Evolutionary conservation across 495 filamentous ascomycete species (phyloP), one percentile per base, ranked within the genome.

Genomic region (Viridothelium virens): DNA sequence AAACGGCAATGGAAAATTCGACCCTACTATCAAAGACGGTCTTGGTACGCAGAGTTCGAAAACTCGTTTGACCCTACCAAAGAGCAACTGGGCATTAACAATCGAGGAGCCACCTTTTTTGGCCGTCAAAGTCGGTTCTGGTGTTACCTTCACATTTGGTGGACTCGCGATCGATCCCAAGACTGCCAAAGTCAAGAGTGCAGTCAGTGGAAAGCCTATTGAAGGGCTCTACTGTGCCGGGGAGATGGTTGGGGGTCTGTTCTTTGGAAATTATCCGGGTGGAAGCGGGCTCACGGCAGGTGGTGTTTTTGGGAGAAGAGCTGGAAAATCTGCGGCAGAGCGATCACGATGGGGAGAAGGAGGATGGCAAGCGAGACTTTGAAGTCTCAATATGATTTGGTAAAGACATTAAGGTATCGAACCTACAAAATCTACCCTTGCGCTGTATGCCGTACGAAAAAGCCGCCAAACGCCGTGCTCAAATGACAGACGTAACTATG

Each of bases 91-190:
- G 86, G 86, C 85, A 0, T 61, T 82, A 33, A 78, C 84, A 0
- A 72, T 88, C 36, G 77, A 81, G n/a, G 69, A 79, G 69, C 74
- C 72, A 1, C 85, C 85, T 0, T 89, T 84, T 67, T 68, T 83
- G 38, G 85, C 85, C 7, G 83, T 87, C 61, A 79, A 81, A 63
- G 83, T 87, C 6, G 79, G 80, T 1, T 80, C 79, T 38, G 86
- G 86, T 4, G 80, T 89, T 56, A 87, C 85, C 0, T 89, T 87
- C 69, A 87, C 85, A 0, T 89, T 87, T 72, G 86, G 85, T 1
- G 86, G 85, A 0, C 70, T 89, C 2, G 79, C 77, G 6, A 77
- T 83, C 7, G 75, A 83, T 53, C 77, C 80, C 0, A 69, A 80
- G 61, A 81, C 77, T 1, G 77, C 81, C 3, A 77, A 72, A 12